Evolutionary conservation across 352 stramenopile genomes (phyloP).

Genomic region (Phytophthora citricola): DNA sequence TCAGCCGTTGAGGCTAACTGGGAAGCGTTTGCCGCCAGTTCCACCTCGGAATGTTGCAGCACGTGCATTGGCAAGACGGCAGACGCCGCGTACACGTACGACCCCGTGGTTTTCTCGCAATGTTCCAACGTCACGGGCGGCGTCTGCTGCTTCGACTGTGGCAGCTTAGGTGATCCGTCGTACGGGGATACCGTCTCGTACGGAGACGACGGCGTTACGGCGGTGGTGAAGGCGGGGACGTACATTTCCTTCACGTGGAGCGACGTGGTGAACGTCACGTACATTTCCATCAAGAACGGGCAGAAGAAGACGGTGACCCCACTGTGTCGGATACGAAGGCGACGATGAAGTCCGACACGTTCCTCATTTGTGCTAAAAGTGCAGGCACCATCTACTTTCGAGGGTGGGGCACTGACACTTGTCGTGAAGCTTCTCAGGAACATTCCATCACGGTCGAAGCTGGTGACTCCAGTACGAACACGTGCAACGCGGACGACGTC

Average conservation of each 20-base stretch:
- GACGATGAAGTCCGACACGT: conserved; percentile 44
- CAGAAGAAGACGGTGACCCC: conserved; percentile 75
- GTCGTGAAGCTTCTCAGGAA: conserved; percentile 54
- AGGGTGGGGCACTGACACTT: conserved; percentile 63
- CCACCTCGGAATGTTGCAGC: conserved; percentile 55
- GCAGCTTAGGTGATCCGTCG: conserved; percentile 42
- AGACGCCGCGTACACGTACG: conserved; percentile 64
- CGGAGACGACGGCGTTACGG: conserved; percentile 56
- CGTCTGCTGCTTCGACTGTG: conserved; percentile 81
- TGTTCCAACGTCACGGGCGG: conserved; percentile 54
- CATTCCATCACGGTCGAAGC: conserved; percentile 54
- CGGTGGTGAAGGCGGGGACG: conserved; percentile 52
- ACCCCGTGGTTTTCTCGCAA: conserved; percentile 65
- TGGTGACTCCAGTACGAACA: conserved; percentile 34
- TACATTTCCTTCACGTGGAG: conserved; percentile 65
- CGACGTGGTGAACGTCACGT: conserved; percentile 65
- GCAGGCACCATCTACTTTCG: conserved; percentile 67
- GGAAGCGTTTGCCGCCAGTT: conserved; percentile 23
- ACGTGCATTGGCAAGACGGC: conserved; percentile 76
- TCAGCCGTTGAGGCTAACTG: conserved; percentile 15
- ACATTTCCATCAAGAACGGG: conserved; percentile 56
- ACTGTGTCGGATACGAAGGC: conserved; percentile 48
- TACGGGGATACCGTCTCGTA: conserved; percentile 46
- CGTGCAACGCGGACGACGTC: conserved; percentile 28
- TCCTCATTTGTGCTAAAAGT: conserved; percentile 65